These are phyloP conservation scores for Desmodesmus armatus DNA, from an alignment of 139 green algal species.

Conservation along the genomic window DNA sequence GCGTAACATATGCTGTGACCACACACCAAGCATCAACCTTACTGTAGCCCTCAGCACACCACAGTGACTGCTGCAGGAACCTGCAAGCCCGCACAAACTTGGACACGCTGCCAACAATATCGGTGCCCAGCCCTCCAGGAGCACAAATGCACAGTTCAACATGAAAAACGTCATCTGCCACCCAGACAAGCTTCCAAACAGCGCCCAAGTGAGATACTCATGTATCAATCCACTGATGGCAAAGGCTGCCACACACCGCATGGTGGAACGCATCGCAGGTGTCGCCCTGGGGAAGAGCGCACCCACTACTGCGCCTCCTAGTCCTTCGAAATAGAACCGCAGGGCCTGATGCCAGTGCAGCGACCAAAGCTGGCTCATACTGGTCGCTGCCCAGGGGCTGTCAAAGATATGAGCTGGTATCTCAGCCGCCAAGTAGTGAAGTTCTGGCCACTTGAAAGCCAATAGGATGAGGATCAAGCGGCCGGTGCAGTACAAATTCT, in stretches of 20 bases:
- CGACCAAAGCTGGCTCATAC: constrained; percentile 6
- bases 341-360: constrained; percentile 15
- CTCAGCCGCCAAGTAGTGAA: no score
- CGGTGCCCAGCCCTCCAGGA: background rate
- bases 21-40: no score
- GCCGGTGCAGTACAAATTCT: background rate
- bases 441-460: no score
- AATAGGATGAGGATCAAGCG: background rate
- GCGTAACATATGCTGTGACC: no score
- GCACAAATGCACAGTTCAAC: background rate
- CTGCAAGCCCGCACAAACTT: background rate
- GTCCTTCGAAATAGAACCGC: constrained; percentile 1
- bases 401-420: constrained; percentile 10
- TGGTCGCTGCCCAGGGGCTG: constrained; percentile 2
- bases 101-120: background rate
- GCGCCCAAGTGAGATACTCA: constrained; percentile 7
- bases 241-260: constrained; percentile 8
- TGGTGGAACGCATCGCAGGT: background rate
- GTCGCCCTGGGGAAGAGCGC: background rate
- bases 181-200: background rate
- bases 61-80: background rate
- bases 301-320: background rate
- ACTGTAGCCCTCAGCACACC: no score
- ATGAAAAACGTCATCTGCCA: constrained; percentile 5
- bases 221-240: constrained; percentile 24